Percentiles rank a stretch among this genome's conserved stretches.
Conservation (phyloP, 768 basidiomycete species). For the Amanita brunnescens region DNA sequence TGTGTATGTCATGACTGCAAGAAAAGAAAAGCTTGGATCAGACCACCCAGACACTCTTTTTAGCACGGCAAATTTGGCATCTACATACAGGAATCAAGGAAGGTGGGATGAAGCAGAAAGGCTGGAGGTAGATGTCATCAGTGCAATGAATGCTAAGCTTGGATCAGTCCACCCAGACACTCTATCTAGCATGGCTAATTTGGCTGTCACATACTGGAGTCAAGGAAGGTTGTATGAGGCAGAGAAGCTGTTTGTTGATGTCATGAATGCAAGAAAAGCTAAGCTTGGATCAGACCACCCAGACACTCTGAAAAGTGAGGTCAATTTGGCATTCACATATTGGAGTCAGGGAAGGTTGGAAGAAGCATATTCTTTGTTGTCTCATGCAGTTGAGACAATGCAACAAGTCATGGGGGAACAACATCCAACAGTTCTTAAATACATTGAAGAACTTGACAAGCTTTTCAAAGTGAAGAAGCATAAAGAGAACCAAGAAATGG, state of each 20-base stretch:
- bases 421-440: not conserved
- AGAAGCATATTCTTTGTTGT: too few species aligned
- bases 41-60: not conserved
- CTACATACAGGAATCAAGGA: not conserved
- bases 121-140: not conserved
- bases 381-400: too few species aligned
- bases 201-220: not conserved
- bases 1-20: not conserved
- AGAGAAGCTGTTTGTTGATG: too few species aligned
- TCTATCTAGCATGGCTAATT: not conserved
- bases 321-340: too few species aligned
- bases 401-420: too few species aligned
- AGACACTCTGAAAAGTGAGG: too few species aligned
- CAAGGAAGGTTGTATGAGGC: too few species aligned
- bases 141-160: not conserved
- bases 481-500: too few species aligned
- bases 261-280: too few species aligned
- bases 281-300: too few species aligned
- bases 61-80: not conserved
- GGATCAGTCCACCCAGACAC: not conserved
- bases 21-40: not conserved
- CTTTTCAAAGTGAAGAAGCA: too few species aligned
- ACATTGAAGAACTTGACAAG: not conserved
- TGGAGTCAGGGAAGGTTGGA: too few species aligned
- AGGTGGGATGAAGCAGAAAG: not conserved